These are phyloP conservation scores for Elsinoe batatas DNA, from an alignment of 2,329 filamentous ascomycete genomes.

Conservation along the genomic window DNA sequence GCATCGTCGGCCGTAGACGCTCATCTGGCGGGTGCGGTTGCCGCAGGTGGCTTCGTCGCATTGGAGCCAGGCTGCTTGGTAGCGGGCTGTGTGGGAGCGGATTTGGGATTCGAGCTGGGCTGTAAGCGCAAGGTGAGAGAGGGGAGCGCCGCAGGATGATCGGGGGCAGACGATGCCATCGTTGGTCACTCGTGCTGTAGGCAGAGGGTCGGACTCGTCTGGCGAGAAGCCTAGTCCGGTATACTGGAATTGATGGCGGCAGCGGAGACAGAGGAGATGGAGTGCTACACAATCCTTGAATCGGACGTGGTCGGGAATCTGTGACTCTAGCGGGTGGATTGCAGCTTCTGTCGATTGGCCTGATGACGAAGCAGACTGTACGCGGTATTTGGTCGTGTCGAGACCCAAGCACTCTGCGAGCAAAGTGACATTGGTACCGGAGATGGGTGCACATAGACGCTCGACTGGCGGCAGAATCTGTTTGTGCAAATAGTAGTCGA, in stretches of 20 bases:
- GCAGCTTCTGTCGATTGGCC: constrained; percentile 48
- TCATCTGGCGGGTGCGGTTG: constrained; percentile 80
- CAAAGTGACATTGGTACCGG: constrained; percentile 79
- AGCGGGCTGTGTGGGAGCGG: constrained; percentile 64
- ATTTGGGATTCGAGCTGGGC: constrained; percentile 83
- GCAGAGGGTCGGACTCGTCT: constrained; percentile 21
- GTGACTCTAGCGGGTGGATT: constrained; percentile 85
- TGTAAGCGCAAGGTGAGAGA: constrained; percentile 64
- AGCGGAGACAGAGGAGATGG: constrained; percentile 68
- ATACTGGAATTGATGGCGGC: constrained; percentile 62
- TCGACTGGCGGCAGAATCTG: constrained; percentile 97
- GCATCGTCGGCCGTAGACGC: constrained; percentile 83
- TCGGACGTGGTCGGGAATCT: constrained; percentile 82
- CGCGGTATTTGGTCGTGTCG: constrained; percentile 77
- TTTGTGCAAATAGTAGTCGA: constrained; percentile 98
- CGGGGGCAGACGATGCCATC: constrained; percentile 64
- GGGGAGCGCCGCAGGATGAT: constrained; percentile 50
- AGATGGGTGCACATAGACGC: constrained; percentile 91
- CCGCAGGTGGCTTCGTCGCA: constrained; percentile 86
- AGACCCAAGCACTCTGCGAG: constrained; percentile 90
- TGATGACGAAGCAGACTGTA: constrained; percentile 46
- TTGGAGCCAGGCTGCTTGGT: constrained; percentile 86
- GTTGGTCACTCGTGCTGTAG: constrained; percentile 54
- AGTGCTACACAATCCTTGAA: constrained; percentile 75
- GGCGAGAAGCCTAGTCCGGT: constrained; percentile 54